Evolutionary conservation across 2,329 filamentous ascomycete genomes (phyloP).

Genomic region (Eutypa lata): DNA sequence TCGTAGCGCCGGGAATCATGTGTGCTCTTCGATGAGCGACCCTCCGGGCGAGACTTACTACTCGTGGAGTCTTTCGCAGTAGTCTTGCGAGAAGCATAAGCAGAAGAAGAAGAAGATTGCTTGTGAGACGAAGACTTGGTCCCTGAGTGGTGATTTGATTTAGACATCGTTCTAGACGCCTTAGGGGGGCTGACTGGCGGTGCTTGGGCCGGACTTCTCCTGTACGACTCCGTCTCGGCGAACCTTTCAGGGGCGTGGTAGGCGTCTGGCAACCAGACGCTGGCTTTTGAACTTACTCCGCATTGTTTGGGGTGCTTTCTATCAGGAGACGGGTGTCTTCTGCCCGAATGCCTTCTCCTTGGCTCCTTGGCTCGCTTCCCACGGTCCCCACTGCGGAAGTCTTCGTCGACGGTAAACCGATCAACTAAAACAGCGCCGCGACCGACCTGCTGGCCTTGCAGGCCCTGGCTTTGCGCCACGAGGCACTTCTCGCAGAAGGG

Average conservation of each 20-base stretch:
- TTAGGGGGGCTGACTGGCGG: conserved; percentile 13
- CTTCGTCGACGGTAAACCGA: conserved; percentile 9
- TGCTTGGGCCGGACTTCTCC: conserved; percentile 10
- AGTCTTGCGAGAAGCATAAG: no score
- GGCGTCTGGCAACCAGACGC: conserved; percentile 19
- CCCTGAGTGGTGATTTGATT: neutral
- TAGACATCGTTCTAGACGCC: neutral
- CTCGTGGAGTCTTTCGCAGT: neutral
- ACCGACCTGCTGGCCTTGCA: conserved; percentile 13
- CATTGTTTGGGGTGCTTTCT: conserved; percentile 6
- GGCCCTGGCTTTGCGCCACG: conserved; percentile 4
- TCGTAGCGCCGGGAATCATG: neutral
- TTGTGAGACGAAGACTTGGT: neutral
- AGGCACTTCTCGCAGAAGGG: conserved; percentile 19
- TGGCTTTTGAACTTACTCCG: conserved; percentile 3
- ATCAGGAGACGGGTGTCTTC: conserved; percentile 1
- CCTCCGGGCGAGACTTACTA: neutral
- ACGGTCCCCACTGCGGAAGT: conserved; percentile 6
- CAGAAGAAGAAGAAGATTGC: neutral
- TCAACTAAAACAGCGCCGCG: conserved; percentile 17
- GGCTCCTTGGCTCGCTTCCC: conserved; percentile 4
- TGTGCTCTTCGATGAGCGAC: neutral
- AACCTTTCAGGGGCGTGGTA: conserved; percentile 17
- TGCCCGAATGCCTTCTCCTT: no score
- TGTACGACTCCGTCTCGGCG: conserved; percentile 11